Conservation (phyloP, 2,329 filamentous ascomycete species). For the Talaromyces sp. region DNA sequence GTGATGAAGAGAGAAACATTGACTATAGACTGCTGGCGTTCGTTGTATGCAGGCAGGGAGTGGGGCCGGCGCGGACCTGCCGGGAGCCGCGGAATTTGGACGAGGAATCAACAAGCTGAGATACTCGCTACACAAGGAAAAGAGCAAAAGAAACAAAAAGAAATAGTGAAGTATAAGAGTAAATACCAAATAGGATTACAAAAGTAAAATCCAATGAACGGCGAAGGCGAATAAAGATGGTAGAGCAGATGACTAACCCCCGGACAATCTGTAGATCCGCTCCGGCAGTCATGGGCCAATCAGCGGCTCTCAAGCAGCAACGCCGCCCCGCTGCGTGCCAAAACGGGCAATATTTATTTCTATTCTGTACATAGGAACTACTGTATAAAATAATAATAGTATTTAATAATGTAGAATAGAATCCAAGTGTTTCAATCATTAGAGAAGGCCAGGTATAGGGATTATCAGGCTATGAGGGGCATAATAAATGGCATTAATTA, state of each 20-base stretch:
- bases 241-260: not conserved
- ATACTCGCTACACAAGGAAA: not conserved
- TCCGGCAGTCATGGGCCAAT: not conserved
- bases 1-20: not conserved
- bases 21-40: not conserved
- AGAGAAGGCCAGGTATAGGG: no score
- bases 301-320: not conserved
- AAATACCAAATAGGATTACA: not conserved
- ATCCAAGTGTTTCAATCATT: not conserved
- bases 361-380: not conserved
- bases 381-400: no score
- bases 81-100: not conserved
- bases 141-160: not conserved
- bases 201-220: not conserved
- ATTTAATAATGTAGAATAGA: not conserved
- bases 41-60: not conserved
- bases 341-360: not conserved
- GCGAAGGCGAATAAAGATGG: not conserved
- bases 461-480: no score
- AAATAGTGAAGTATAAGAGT: not conserved
- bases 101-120: not conserved
- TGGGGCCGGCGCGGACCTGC: not conserved
- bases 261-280: not conserved
- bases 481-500: no score
- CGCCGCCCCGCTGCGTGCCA: not conserved